These are phyloP conservation scores for Marasmius fiardii DNA, from an alignment of 1,284 basidiomycete genomes.

Conservation along the genomic window DNA sequence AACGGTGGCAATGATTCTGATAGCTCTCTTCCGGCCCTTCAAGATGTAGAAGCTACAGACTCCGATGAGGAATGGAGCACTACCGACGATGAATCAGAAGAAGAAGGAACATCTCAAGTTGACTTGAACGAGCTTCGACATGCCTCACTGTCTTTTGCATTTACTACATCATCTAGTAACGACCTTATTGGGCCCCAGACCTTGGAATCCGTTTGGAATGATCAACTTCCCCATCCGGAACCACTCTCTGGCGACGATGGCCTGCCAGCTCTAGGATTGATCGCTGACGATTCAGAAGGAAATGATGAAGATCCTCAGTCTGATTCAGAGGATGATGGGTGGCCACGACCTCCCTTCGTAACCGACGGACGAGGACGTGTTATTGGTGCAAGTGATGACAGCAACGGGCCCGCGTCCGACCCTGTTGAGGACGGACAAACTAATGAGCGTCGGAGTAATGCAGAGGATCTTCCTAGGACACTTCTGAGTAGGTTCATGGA, in stretches of 20 bases:
- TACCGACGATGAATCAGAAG: constrained; percentile 1
- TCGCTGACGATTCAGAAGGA: background rate
- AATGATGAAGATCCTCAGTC: constrained; percentile 8
- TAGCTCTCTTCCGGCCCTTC: background rate
- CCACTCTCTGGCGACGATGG: background rate
- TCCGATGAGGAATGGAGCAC: constrained; percentile 1
- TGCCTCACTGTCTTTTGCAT: background rate
- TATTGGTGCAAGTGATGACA: constrained; percentile 13
- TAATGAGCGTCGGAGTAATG: constrained; percentile 1
- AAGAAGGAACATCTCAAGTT: background rate
- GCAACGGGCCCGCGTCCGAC: background rate
- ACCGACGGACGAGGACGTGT: constrained; percentile 50
- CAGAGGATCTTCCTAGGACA: constrained; percentile 2
- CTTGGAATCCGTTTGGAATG: background rate
- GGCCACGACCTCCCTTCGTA: constrained; percentile 51
- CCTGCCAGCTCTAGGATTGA: constrained; percentile 1
- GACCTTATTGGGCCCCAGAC: background rate
- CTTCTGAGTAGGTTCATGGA: constrained; percentile 13
- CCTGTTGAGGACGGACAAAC: background rate
- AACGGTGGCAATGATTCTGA: background rate
- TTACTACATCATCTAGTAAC: background rate
- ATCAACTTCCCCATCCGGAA: background rate
- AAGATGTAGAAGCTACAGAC: background rate
- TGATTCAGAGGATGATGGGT: constrained; percentile 13
- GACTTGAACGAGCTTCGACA: background rate